Evolutionary conservation across 306 rosid genomes (phyloP).

Genomic region (Sicyos edulis): DNA sequence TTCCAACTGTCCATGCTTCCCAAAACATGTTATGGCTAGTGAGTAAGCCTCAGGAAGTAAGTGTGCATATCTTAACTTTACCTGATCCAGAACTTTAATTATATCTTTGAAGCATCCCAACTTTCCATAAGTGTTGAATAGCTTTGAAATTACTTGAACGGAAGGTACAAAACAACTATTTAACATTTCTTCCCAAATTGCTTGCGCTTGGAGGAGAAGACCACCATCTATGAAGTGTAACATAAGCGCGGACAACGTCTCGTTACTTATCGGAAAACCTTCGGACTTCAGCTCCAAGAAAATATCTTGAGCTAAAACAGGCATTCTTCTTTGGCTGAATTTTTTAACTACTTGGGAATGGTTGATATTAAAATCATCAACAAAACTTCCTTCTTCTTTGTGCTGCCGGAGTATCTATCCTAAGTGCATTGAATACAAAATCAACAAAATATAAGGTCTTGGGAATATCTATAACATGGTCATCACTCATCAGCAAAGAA

Average conservation of each 20-base stretch:
- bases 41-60: conserved; percentile 53
- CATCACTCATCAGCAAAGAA: background rate
- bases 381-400: conserved; percentile 23
- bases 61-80: conserved; percentile 34
- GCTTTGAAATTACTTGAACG: conserved; percentile 37
- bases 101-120: conserved; percentile 31
- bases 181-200: conserved; percentile 51
- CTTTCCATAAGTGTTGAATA: conserved; percentile 46
- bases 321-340: conserved; percentile 33
- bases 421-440: conserved; percentile 22
- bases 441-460: background rate
- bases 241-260: conserved; percentile 40
- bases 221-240: conserved; percentile 41
- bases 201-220: conserved; percentile 39
- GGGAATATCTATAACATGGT: background rate
- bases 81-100: conserved; percentile 33
- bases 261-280: conserved; percentile 28
- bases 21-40: conserved; percentile 68
- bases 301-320: conserved; percentile 33
- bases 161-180: conserved; percentile 51
- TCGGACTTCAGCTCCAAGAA: conserved; percentile 32
- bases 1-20: conserved; percentile 59
- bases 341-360: conserved; percentile 21
- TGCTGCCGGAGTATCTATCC: conserved; percentile 35
- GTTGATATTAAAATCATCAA: conserved; percentile 19